Base-by-base conservation (phyloP, 805 yeast species). In the Candida hispaniensis region DNA sequence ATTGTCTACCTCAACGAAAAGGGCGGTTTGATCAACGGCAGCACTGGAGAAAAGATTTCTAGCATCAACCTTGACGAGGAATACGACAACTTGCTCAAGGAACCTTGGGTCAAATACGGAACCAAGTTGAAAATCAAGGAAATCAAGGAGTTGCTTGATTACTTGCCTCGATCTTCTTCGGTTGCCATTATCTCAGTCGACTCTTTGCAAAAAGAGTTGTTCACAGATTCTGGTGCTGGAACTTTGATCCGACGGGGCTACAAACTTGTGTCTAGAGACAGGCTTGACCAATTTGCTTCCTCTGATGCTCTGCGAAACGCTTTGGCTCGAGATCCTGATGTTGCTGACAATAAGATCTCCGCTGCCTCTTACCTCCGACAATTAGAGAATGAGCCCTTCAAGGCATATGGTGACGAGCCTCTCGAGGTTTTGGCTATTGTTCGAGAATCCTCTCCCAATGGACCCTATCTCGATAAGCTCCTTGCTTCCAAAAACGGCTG, bases 141-240 rank as follows among this genome's bases (percentile, higher is more conserved):
- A 61, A 91, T 91, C 59, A 85, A 82, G 59, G 98, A 91, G 51
- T 69, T 91, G 54, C 71, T 91, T 54, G 88, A 81, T 62, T 86
- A 79, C 55, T 69, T 91, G 56, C 99, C 99, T 41, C 76, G 97
- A 58, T 82, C 96, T 3, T 85, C 96, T 1, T 85, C 96, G 4
- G 99, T 91, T 30, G 98, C 99, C 26, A 91, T 91, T 55, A 91
- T 91, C 50, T 81, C 88, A 47, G 96, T 91, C 27, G 73, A 81
- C 50, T 96, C 91, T 56, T 69, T 91, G 52, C 97, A 91, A 63
- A 91, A 88, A 58, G 99, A 91, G 60, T 71, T 91, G 52, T 91
- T 91, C 63, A 91, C 99, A 24, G 98, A 91, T 58, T 79, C 94
- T 11, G 99, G 99, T 59, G 99, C 98, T 18, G 99, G 99, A 54